A percentile compares a stretch with the other conserved stretches of the same genome.
Evolutionary conservation across 768 basidiomycete genomes (phyloP).

Genomic region (Daedalea quercina): DNA sequence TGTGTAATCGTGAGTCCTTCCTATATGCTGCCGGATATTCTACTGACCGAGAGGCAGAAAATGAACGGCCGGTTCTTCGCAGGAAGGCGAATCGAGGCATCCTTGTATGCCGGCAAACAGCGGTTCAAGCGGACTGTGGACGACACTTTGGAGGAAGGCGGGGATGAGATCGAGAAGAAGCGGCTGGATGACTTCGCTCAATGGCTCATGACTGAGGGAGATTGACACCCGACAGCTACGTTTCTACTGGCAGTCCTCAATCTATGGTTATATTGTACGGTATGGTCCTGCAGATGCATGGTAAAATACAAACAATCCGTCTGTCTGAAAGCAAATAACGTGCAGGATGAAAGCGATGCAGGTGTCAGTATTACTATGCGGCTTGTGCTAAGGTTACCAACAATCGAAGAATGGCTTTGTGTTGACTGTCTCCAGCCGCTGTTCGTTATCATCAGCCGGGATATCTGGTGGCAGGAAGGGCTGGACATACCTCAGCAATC

Average conservation of each 20-base stretch:
- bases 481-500: slow-evolving; percentile 58
- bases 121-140: slow-evolving; percentile 71
- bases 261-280: slow-evolving; percentile 10
- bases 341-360: neutral
- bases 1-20: slow-evolving; percentile 67
- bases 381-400: slow-evolving; percentile 23
- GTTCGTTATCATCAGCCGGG: slow-evolving; percentile 5
- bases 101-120: slow-evolving; percentile 75
- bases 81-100: slow-evolving; percentile 76
- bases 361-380: neutral
- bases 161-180: slow-evolving; percentile 72
- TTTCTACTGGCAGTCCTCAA: neutral
- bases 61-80: slow-evolving; percentile 94
- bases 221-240: slow-evolving; percentile 28
- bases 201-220: slow-evolving; percentile 81
- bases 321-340: slow-evolving; percentile 7
- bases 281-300: slow-evolving; percentile 2
- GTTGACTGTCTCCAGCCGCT: slow-evolving; percentile 73
- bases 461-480: neutral
- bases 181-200: slow-evolving; percentile 83
- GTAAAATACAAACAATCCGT: slow-evolving; percentile 1
- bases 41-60: slow-evolving; percentile 45
- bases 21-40: neutral
- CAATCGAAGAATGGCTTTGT: slow-evolving; percentile 66
- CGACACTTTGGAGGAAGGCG: slow-evolving; percentile 57